These are phyloP conservation scores for barrel medic (Medicago truncatula) DNA, from an alignment of 306 rosid species.

Conservation along the genomic window MtrunA17r5.0-ANR NC_053044.1:29425501-29426000, in stretches of 20 bases:
- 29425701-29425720: fast-evolving
- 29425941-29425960: neutral
- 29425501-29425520: neutral
- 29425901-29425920: neutral
- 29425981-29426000: neutral
- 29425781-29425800: fast-evolving
- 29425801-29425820: neutral
- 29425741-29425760: slow-evolving; percentile 21
- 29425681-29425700: slow-evolving; percentile 4
- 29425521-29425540: neutral
- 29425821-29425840: neutral
- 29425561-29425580: neutral
- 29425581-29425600: neutral
- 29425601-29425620: neutral
- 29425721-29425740: neutral
- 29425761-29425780: neutral
- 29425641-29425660: too few relatives aligned
- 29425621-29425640: neutral
- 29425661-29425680: neutral
- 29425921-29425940: too few relatives aligned
- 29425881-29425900: neutral
- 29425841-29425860: neutral
- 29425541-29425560: neutral
- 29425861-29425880: fast-evolving
- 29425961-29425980: fast-evolving